A percentile compares a stretch with the other conserved stretches of the same genome.
phyloP scores from a whole-genome alignment of 345 rosid genomes.

The Hypericum androsaemum region DNA sequence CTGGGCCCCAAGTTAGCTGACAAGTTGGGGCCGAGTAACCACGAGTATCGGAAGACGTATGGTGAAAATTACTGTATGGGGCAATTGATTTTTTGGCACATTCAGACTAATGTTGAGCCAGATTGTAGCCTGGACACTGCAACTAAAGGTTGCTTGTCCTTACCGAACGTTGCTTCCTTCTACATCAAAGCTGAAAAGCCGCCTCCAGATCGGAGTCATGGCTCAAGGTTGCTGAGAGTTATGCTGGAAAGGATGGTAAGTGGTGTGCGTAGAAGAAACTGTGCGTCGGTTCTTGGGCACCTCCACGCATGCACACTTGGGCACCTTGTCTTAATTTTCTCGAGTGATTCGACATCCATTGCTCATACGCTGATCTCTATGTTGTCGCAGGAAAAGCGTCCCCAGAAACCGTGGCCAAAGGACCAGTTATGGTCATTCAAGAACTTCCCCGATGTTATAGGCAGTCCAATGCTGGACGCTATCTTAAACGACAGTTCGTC shows the following conservation, averaged over 20 bases:
- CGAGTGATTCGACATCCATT: neutral
- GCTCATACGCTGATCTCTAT: too few relatives aligned
- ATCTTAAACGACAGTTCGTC: conserved; percentile 33
- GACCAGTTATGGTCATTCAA: conserved; percentile 91
- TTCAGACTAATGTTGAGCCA: conserved; percentile 74
- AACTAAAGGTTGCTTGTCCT: conserved; percentile 78
- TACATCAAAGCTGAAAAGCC: conserved; percentile 79
- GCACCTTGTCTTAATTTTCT: neutral
- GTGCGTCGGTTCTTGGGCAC: neutral
- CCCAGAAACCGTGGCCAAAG: conserved; percentile 90
- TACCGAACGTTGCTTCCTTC: conserved; percentile 81
- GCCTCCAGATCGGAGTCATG: conserved; percentile 71
- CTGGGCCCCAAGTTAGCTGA: conserved; percentile 76
- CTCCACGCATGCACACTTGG: neutral
- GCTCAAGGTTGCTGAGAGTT: conserved; percentile 57
- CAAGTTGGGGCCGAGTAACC: conserved; percentile 55
- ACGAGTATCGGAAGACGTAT: conserved; percentile 77
- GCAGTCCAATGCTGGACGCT: conserved; percentile 93
- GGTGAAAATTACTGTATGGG: conserved; percentile 95
- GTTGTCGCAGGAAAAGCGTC: conserved; percentile 65
- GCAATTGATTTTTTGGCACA: conserved; percentile 92
- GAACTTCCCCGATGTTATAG: conserved; percentile 41
- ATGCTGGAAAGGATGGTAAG: conserved; percentile 87
- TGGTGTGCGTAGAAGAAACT: neutral
- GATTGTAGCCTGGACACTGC: conserved; percentile 61